phyloP scores from a whole-genome alignment of 345 rosid species.

The Moricandia moricandioides region DNA sequence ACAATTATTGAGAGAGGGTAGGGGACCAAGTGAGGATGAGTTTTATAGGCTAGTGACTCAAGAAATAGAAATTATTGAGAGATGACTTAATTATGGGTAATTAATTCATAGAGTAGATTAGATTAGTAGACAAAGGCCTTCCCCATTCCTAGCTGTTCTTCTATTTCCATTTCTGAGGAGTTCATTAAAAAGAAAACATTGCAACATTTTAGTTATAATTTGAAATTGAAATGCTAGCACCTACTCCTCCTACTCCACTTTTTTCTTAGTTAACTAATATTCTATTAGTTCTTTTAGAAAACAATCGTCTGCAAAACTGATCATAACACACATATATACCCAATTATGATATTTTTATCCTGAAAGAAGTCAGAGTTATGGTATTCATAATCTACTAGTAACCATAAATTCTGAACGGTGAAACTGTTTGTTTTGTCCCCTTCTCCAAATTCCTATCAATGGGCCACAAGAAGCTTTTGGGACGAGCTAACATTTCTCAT shows the following conservation, averaged over 20 bases:
- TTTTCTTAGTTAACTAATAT: not conserved
- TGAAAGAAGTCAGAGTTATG: not conserved
- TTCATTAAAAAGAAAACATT: not conserved
- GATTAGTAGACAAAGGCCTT: constrained; percentile 16
- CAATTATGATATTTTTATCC: not conserved
- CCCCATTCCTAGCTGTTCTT: not conserved
- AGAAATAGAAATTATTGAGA: constrained; percentile 11
- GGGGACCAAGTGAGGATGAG: constrained; percentile 24
- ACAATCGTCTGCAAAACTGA: not conserved
- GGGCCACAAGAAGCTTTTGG: constrained; percentile 3
- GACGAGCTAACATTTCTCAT: not conserved
- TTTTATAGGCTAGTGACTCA: constrained; percentile 6
- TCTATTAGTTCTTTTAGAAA: not conserved
- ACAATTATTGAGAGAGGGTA: constrained; percentile 21
- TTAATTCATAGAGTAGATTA: constrained; percentile 18
- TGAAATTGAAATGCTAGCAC: not conserved
- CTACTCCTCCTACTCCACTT: not conserved
- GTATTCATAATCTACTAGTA: not conserved
- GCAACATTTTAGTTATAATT: not conserved
- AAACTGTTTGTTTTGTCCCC: not conserved
- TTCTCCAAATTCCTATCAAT: not conserved
- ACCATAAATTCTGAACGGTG: not conserved
- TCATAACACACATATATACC: not conserved
- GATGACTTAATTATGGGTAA: not conserved
- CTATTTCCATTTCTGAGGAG: not conserved